Conservation (phyloP, 2,329 filamentous ascomycete genomes). For the Pseudogymnoascus sp. region DNA sequence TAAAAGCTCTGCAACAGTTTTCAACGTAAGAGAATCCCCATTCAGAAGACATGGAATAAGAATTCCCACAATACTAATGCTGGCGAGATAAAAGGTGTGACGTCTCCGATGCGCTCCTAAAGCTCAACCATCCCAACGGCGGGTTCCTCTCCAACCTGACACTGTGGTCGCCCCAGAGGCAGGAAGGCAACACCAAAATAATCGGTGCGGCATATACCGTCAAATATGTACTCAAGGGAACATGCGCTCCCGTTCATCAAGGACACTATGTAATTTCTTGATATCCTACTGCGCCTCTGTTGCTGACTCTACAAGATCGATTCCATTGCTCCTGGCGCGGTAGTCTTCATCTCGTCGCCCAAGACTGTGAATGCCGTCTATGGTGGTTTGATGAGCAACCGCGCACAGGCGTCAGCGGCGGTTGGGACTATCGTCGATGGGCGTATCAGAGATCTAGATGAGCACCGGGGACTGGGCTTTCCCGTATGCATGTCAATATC, state of each 20-base stretch:
- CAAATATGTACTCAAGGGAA: slow-evolving; percentile 25
- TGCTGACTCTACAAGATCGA: slow-evolving; percentile 36
- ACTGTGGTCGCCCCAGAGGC: slow-evolving; percentile 12
- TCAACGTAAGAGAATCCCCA: neutral
- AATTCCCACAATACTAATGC: neutral
- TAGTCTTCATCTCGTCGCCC: slow-evolving; percentile 43
- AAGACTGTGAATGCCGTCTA: slow-evolving; percentile 36
- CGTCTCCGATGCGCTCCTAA: slow-evolving; percentile 44
- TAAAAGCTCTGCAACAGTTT: slow-evolving; percentile 5
- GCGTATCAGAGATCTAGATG: slow-evolving; percentile 43
- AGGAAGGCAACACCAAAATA: slow-evolving; percentile 10
- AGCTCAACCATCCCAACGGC: slow-evolving; percentile 38
- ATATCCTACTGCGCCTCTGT: slow-evolving; percentile 34
- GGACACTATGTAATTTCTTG: slow-evolving; percentile 33
- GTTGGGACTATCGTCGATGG: slow-evolving; percentile 45
- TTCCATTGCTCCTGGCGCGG: slow-evolving; percentile 36
- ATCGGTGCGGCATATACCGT: slow-evolving; percentile 14
- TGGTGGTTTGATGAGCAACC: slow-evolving; percentile 44
- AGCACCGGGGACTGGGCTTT: slow-evolving; percentile 41
- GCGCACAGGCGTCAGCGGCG: slow-evolving; percentile 37
- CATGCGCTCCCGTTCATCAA: slow-evolving; percentile 32
- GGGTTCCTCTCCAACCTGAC: slow-evolving; percentile 33
- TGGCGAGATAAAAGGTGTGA: slow-evolving; percentile 34
- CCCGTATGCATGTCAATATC: slow-evolving; percentile 28
- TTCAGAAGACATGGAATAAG: neutral